Evolutionary conservation across 495 filamentous ascomycete genomes (phyloP), one percentile per base, ranked within the genome.

Genomic region (Chaetomidium leptoderma): DNA sequence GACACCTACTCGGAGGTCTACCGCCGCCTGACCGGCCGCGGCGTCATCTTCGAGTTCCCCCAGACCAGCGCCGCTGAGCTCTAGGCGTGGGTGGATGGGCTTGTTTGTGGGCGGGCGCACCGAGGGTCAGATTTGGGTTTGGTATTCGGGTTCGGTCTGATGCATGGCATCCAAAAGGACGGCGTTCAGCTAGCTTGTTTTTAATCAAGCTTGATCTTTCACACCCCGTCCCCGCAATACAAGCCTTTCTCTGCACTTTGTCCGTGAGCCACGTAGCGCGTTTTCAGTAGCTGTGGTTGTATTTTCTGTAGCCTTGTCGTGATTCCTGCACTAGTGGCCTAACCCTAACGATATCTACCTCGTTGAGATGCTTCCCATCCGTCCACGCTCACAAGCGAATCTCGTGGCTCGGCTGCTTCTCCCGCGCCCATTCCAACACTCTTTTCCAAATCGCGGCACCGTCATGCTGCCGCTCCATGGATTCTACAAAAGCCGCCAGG

Each of bases 1-100:
- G 93, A 98, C 77, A 97, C 93, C 68, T 98, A 97, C 82, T 91
- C 89, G 56, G 93, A 97, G 85, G 93, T 98, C 70, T 98, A 98
- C 85, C 87, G 87, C 74, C 86, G 89, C 58, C 79, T 98, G 72
- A 98, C 93, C 44, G 93, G 93, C 78, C 92, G 92, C 75, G 80
- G 82, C 66, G 93, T 98, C 63, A 80, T 83, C 71, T 98, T 98
- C 76, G 93, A 98, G 87, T 98, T 98, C 83, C 93, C 93, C 61
- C 85, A 90, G 81, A 83, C 83, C 70, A 82, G 82, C 65, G 71
- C 78, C 56, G 35, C 64, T 30, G 93, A 98, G 67, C 95, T 87
- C 79, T 96, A 95, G 44, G 42, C 49, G 55, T 17, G 49, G 40
- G 32, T 2, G 37, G 35, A 39, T 39, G 46, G 58, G 64, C 56